Evolutionary conservation across 768 basidiomycete species (phyloP), one percentile per base, ranked within the genome.

Genomic region (Hygrocybe coccinea): DNA sequence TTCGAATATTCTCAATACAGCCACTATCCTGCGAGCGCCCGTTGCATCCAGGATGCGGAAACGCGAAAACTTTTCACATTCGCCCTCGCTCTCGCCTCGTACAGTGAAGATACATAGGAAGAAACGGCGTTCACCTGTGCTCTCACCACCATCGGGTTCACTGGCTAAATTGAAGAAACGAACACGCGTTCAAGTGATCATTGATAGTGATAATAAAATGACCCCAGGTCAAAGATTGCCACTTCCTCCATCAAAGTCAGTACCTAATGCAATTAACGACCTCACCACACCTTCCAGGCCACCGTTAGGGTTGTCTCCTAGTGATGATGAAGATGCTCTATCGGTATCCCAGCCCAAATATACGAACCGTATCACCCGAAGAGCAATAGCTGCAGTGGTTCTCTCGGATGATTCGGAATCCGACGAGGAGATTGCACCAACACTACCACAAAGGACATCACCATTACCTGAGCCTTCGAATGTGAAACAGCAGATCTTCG

Each of bases 21-120:
- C 79, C 21, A 65, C 69, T 12, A 69, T 73, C 0, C 63, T 66
- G 57, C 65, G 68, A 59, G 70, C 66, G 10, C 71, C 74, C 25
- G 62, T 79, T 6, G 73, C 67, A 14, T 73, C 76, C 38, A 77
- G 67, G 55, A 79, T 79, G 78, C 77, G 75, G 68, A 77, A 72
- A 58, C 73, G 56, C 25, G 78, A 79, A 52, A 77, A 80, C 56
- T 35, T 64, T n/a, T 65, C 72, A 1, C 54, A n/a, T 45, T 52
- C 69, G 2, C 74, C 67, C 52, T 53, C 69, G 8, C 54, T 65
- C 19, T 73, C 75, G 7, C 69, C 74, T 22, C 75, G 71, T 64
- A 64, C 74, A 25, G 69, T 77, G 9, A 73, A 73, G 54, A 61
- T 75, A 43, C 41, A 67, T 54, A 73, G 67, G 63, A 77, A 73